phyloP scores from a whole-genome alignment of 192 early-diverging fungal species.

The Radiomyces spectabilis region DNA sequence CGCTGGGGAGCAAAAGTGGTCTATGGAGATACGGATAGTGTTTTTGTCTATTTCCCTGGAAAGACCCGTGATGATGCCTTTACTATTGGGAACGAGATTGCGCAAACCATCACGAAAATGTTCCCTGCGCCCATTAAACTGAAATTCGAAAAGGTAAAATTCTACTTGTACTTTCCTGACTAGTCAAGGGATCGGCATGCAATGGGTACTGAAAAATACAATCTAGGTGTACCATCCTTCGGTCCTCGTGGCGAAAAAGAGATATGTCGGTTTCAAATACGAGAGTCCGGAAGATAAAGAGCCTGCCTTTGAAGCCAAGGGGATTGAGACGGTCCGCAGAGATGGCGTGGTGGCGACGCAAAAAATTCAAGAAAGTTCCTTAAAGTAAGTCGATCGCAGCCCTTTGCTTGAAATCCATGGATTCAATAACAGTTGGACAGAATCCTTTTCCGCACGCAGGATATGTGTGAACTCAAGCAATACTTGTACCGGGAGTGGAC shows the following conservation, averaged over 20 bases:
- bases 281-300: slow-evolving; percentile 52
- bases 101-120: slow-evolving; percentile 58
- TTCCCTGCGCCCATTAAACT: slow-evolving; percentile 82
- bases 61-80: slow-evolving; percentile 66
- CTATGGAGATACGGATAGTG: slow-evolving; percentile 91
- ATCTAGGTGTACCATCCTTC: slow-evolving; percentile 76
- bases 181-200: no score
- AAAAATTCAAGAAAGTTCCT: slow-evolving; percentile 67
- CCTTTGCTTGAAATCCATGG: no score
- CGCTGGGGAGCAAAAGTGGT: slow-evolving; percentile 78
- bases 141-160: slow-evolving; percentile 83
- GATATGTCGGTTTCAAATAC: slow-evolving; percentile 87
- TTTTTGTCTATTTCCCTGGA: slow-evolving; percentile 78
- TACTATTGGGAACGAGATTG: slow-evolving; percentile 75
- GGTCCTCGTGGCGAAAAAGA: slow-evolving; percentile 86
- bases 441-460: slow-evolving; percentile 71
- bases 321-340: slow-evolving; percentile 89
- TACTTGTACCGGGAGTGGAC: slow-evolving; percentile 66
- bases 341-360: slow-evolving; percentile 77
- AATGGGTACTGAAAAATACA: not conserved
- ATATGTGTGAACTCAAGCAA: slow-evolving; percentile 72
- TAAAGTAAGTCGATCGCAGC: slow-evolving; percentile 58
- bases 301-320: slow-evolving; percentile 88
- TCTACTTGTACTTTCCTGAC: not conserved
- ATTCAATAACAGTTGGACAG: slow-evolving; percentile 16